These are phyloP conservation scores for Pseudogymnoascus sp. DNA, from an alignment of 2,329 filamentous ascomycete genomes.

Conservation along the genomic window DNA sequence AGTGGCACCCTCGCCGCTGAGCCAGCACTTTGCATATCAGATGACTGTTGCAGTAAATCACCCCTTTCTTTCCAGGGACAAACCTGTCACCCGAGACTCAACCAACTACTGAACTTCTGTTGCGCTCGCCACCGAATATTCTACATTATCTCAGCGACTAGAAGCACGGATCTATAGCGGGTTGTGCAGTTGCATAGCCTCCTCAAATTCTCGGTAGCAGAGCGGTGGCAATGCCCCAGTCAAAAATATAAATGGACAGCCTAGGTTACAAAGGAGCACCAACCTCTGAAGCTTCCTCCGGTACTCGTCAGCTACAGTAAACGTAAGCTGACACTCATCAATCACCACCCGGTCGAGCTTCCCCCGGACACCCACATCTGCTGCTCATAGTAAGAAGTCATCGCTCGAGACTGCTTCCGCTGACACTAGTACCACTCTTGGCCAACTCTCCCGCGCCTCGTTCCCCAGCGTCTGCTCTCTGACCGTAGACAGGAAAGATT, in stretches of 20 bases:
- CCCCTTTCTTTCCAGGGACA: neutral
- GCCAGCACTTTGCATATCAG: slow-evolving; percentile 1
- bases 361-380: neutral
- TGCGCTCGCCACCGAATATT: neutral
- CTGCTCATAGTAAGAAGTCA: neutral
- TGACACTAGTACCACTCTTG: slow-evolving; percentile 5
- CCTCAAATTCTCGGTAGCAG: slow-evolving; percentile 1
- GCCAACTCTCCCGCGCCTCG: neutral
- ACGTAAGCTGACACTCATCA: slow-evolving; percentile 11
- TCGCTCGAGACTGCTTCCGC: neutral
- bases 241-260: slow-evolving; percentile 5
- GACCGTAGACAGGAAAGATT: no score
- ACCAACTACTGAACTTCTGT: neutral
- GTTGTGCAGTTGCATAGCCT: neutral
- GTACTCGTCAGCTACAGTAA: slow-evolving; percentile 10
- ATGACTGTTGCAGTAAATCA: slow-evolving; percentile 6
- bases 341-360: slow-evolving; percentile 3
- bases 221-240: neutral
- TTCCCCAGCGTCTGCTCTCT: no score
- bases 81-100: neutral
- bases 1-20: slow-evolving; percentile 6
- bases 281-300: neutral
- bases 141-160: neutral
- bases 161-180: neutral
- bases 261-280: neutral